phyloP scores from a whole-genome alignment of 345 rosid genomes.

The Trapa bicornis region DNA sequence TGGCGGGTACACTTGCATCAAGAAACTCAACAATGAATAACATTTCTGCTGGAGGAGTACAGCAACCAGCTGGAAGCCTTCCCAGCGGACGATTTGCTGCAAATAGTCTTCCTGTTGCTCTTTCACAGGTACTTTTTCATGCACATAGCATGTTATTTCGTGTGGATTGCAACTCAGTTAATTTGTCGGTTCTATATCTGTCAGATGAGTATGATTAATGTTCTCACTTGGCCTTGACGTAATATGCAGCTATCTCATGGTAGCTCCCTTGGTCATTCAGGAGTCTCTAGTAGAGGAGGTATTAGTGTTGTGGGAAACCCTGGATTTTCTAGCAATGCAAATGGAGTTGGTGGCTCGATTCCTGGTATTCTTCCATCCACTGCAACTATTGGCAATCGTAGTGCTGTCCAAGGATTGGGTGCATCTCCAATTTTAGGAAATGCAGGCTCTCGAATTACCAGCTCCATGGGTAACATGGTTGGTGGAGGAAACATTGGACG shows the following conservation, averaged over 20 bases:
- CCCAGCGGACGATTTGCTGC: slow-evolving; percentile 81
- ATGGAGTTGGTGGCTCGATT: slow-evolving; percentile 87
- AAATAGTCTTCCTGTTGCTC: slow-evolving; percentile 77
- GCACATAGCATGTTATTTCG: slow-evolving; percentile 5
- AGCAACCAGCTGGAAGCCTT: slow-evolving; percentile 84
- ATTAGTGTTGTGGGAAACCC: slow-evolving; percentile 81
- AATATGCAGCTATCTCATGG: slow-evolving; percentile 80
- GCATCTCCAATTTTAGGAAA: slow-evolving; percentile 84
- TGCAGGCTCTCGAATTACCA: slow-evolving; percentile 75
- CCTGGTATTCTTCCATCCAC: slow-evolving; percentile 95
- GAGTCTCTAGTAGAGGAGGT: slow-evolving; percentile 85
- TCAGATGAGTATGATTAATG: background rate
- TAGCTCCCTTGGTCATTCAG: slow-evolving; percentile 84
- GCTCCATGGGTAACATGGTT: slow-evolving; percentile 75
- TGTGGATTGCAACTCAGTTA: background rate
- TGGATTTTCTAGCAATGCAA: slow-evolving; percentile 67
- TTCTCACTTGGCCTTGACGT: slow-evolving; percentile 1
- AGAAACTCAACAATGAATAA: slow-evolving; percentile 77
- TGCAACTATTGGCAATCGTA: slow-evolving; percentile 68
- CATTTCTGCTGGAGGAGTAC: slow-evolving; percentile 70
- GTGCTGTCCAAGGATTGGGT: slow-evolving; percentile 78
- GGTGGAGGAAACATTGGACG: slow-evolving; percentile 86
- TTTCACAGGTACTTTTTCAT: slow-evolving; percentile 60
- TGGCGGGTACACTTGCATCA: slow-evolving; percentile 76
- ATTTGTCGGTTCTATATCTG: background rate